A percentile compares a stretch with the other conserved stretches of the same genome.
Conservation (phyloP, 2,329 filamentous ascomycete genomes). For the Ophiostoma angusticollis region DNA sequence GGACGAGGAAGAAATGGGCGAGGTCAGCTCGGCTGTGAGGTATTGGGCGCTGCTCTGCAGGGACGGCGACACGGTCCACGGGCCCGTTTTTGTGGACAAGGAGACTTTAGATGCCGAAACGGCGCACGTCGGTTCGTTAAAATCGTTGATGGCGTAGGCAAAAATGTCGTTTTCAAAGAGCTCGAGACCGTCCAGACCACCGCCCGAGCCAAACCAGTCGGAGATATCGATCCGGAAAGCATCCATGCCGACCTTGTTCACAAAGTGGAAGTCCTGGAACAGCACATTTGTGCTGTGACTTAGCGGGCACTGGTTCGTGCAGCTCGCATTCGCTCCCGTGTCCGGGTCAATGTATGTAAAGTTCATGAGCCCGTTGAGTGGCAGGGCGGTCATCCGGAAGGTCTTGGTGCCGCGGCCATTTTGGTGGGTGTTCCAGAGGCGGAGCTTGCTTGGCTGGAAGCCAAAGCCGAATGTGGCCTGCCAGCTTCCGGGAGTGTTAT, state of each 20-base stretch:
- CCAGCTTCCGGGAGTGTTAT: constrained; percentile 69
- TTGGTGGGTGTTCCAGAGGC: constrained; percentile 75
- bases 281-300: constrained; percentile 51
- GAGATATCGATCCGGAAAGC: constrained; percentile 75
- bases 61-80: constrained; percentile 60
- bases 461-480: constrained; percentile 69
- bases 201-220: constrained; percentile 76
- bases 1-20: constrained; percentile 41
- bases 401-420: constrained; percentile 78
- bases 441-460: constrained; percentile 75
- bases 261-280: constrained; percentile 85
- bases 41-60: constrained; percentile 62
- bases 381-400: constrained; percentile 75
- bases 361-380: constrained; percentile 89
- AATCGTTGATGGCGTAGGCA: constrained; percentile 70
- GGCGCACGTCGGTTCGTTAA: constrained; percentile 79
- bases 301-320: constrained; percentile 76
- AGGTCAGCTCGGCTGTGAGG: constrained; percentile 52
- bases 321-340: constrained; percentile 54
- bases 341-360: constrained; percentile 74
- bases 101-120: constrained; percentile 48
- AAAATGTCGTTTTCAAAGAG: constrained; percentile 77
- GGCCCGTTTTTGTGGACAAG: constrained; percentile 54
- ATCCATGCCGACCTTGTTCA: constrained; percentile 79
- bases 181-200: constrained; percentile 74